phyloP scores from a whole-genome alignment of 768 basidiomycete genomes.

The Pulveroboletus ravenelii region DNA sequence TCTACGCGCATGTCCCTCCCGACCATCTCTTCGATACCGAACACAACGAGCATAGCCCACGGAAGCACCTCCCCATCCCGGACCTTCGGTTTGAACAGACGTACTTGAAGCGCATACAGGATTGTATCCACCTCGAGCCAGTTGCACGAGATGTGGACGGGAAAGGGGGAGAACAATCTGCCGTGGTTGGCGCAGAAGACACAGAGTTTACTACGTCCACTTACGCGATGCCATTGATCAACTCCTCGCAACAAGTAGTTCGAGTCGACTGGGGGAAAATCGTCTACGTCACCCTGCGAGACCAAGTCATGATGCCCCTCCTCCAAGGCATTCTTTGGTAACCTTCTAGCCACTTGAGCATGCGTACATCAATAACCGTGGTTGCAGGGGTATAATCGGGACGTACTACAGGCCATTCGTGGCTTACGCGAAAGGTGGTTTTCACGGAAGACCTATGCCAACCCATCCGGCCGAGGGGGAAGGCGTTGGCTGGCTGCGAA shows the following conservation, averaged over 20 bases:
- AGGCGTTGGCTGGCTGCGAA: conserved; percentile 29
- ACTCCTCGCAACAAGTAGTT: conserved; percentile 34
- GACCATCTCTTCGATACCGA: conserved; percentile 20
- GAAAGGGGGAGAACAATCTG: conserved; percentile 26
- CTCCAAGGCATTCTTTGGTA: conserved; percentile 66
- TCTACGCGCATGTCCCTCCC: conserved; percentile 13
- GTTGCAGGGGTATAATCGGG: conserved; percentile 27
- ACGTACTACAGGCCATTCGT: conserved; percentile 31
- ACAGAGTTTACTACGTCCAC: conserved; percentile 18
- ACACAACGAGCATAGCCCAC: conserved; percentile 16
- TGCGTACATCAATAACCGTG: neutral
- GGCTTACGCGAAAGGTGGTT: conserved; percentile 16
- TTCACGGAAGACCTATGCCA: conserved; percentile 10
- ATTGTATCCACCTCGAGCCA: conserved; percentile 44
- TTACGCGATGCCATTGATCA: conserved; percentile 28
- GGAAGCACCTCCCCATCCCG: conserved; percentile 55
- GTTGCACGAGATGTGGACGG: conserved; percentile 20
- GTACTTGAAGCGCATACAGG: conserved; percentile 57
- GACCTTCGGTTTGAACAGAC: conserved; percentile 75
- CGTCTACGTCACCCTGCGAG: conserved; percentile 58
- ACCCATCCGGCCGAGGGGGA: conserved; percentile 24
- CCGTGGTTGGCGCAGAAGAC: conserved; percentile 16
- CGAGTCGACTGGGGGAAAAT: conserved; percentile 54
- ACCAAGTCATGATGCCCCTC: conserved; percentile 65
- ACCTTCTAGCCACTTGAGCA: conserved; percentile 16